These are phyloP conservation scores for Penicillium sp. DNA, from an alignment of 2,329 filamentous ascomycete species.

Conservation along the genomic window DNA sequence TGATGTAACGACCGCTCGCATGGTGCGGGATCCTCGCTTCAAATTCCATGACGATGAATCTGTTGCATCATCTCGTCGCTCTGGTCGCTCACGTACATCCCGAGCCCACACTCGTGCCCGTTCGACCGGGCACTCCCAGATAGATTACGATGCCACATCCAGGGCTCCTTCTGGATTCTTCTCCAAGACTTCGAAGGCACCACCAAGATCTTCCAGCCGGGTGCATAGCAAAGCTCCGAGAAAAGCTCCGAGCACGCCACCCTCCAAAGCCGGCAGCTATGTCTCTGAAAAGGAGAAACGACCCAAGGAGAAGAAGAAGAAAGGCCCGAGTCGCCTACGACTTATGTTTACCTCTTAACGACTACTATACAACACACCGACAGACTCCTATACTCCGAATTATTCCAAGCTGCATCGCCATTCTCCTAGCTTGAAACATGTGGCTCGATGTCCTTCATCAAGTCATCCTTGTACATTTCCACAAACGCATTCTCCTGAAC, in stretches of 20 bases:
- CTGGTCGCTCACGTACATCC: slow-evolving; percentile 30
- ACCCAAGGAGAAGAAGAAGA: slow-evolving; percentile 35
- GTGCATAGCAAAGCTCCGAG: slow-evolving; percentile 14
- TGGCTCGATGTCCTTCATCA: background rate
- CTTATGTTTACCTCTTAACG: slow-evolving; percentile 35
- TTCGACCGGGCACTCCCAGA: slow-evolving; percentile 17
- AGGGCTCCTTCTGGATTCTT: slow-evolving; percentile 22
- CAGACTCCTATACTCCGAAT: background rate
- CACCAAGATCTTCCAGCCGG: slow-evolving; percentile 17
- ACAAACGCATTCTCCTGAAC: background rate
- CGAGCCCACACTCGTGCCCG: slow-evolving; percentile 17
- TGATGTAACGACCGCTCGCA: slow-evolving; percentile 33
- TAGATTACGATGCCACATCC: slow-evolving; percentile 17
- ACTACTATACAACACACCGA: background rate
- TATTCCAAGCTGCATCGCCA: too few relatives aligned
- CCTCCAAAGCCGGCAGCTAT: slow-evolving; percentile 23
- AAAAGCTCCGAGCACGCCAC: slow-evolving; percentile 8
- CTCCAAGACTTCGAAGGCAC: slow-evolving; percentile 23
- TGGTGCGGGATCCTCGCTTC: slow-evolving; percentile 33
- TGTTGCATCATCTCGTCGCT: slow-evolving; percentile 31
- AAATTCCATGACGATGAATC: slow-evolving; percentile 37
- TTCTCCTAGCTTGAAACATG: background rate
- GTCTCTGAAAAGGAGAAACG: slow-evolving; percentile 29
- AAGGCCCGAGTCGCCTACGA: slow-evolving; percentile 40
- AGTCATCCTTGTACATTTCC: background rate